phyloP scores from a whole-genome alignment of 306 rosid genomes.

The Albizia julibrissin region DNA sequence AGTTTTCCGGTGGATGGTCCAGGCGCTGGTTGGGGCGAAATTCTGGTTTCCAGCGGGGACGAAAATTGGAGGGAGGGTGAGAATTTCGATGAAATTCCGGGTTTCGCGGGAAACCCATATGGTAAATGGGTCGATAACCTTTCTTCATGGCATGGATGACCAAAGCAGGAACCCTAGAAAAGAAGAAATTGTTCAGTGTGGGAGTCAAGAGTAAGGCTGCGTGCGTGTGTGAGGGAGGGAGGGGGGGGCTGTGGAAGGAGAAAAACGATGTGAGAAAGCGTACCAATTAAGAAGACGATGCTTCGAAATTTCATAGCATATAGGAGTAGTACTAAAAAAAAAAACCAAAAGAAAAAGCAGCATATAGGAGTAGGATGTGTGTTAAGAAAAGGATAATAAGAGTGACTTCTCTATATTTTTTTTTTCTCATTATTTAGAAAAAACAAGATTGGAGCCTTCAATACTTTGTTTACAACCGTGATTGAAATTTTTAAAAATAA shows the following conservation, averaged over 20 bases:
- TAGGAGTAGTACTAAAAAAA: too few relatives aligned
- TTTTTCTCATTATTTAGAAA: too few relatives aligned
- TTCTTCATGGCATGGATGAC: slow-evolving; percentile 49
- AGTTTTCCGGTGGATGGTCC: slow-evolving; percentile 30
- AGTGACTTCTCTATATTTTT: too few relatives aligned
- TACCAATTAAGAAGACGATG: neutral
- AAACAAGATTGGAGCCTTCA: too few relatives aligned
- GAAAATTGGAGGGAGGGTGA: neutral
- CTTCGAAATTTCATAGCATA: neutral
- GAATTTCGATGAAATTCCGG: slow-evolving; percentile 6
- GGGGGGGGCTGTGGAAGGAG: neutral
- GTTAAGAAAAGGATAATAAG: too few relatives aligned
- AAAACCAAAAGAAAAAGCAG: too few relatives aligned
- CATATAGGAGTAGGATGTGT: too few relatives aligned
- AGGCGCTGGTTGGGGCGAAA: slow-evolving; percentile 10
- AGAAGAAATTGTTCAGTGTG: neutral
- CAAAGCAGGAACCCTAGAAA: slow-evolving; percentile 36
- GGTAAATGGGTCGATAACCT: neutral
- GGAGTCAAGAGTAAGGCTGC: neutral
- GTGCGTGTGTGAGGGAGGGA: neutral
- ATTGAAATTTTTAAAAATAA: too few relatives aligned
- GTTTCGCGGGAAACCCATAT: neutral
- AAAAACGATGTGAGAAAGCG: neutral
- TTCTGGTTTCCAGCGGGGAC: slow-evolving; percentile 13
- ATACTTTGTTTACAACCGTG: too few relatives aligned